phyloP scores from a whole-genome alignment of 176 grass and related monocot genomes.

The Secale cereale region DNA sequence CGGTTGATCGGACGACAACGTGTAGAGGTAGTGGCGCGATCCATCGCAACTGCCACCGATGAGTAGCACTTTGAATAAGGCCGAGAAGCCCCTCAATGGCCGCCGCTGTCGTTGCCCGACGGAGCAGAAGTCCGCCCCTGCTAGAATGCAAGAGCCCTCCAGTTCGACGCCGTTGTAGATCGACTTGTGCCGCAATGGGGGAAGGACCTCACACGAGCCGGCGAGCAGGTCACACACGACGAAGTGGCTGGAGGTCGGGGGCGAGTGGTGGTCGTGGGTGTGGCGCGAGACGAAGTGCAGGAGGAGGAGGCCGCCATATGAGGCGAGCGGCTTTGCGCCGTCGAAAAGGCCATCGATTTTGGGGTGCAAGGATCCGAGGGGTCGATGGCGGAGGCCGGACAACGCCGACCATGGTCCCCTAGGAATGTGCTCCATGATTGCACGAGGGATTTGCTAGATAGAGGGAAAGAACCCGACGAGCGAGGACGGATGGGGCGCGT shows the following conservation, averaged over 20 bases:
- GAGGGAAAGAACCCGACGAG: background rate
- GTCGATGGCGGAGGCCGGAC: background rate
- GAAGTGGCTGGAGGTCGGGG: background rate
- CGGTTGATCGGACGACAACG: background rate
- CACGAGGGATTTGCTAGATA: background rate
- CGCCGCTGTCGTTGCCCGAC: background rate
- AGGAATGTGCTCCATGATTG: background rate
- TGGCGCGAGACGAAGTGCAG: background rate
- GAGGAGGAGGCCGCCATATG: background rate
- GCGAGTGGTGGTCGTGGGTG: background rate
- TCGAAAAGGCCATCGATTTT: background rate
- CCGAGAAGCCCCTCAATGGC: background rate
- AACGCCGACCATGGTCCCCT: background rate
- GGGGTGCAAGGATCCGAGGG: background rate
- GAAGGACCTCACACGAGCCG: background rate
- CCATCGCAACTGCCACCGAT: background rate
- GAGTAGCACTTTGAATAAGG: background rate
- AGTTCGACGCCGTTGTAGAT: no score
- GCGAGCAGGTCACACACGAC: background rate
- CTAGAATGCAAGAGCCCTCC: background rate
- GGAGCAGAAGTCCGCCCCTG: background rate
- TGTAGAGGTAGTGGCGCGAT: background rate
- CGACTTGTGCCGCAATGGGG: no score
- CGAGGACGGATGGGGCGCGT: background rate
- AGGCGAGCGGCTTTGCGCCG: background rate